Percentiles rank a stretch among this genome's conserved stretches.
These are phyloP conservation scores for Cronartium ribicola DNA, from an alignment of 1,284 basidiomycete genomes.

Conservation along the genomic window DNA sequence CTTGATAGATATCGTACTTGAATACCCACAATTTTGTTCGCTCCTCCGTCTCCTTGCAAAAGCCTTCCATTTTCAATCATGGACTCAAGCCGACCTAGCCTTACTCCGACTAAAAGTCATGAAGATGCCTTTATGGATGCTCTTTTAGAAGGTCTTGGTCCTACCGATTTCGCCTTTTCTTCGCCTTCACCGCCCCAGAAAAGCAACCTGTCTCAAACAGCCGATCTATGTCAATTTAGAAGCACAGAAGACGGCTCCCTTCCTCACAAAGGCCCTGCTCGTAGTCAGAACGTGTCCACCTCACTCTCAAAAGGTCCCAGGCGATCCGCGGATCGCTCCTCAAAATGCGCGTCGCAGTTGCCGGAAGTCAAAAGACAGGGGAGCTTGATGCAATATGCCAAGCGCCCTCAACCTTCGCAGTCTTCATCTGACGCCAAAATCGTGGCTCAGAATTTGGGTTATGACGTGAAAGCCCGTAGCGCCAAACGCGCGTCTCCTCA, in stretches of 20 bases:
- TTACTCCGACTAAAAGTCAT: not conserved
- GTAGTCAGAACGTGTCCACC: not conserved
- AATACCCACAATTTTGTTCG: no score
- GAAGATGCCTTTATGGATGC: not conserved
- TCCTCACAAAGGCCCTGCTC: not conserved
- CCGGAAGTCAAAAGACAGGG: not conserved
- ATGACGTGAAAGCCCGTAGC: no score
- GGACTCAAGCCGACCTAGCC: not conserved
- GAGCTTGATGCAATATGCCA: conserved; percentile 1
- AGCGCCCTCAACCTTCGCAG: no score
- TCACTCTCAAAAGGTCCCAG: not conserved
- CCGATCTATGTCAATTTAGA: not conserved
- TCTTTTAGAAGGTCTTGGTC: conserved; percentile 2
- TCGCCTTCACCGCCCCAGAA: not conserved
- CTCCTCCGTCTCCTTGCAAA: no score
- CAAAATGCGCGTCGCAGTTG: not conserved
- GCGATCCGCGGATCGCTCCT: no score
- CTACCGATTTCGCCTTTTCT: not conserved
- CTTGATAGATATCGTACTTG: no score
- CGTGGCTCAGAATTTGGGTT: no score
- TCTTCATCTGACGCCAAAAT: no score
- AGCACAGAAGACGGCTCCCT: not conserved
- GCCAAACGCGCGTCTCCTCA: no score
- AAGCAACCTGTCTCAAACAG: not conserved
- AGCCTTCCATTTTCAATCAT: no score